These are phyloP conservation scores for Beauveria brongniartii DNA, from an alignment of 2,329 filamentous ascomycete species.

Conservation along the genomic window DNA sequence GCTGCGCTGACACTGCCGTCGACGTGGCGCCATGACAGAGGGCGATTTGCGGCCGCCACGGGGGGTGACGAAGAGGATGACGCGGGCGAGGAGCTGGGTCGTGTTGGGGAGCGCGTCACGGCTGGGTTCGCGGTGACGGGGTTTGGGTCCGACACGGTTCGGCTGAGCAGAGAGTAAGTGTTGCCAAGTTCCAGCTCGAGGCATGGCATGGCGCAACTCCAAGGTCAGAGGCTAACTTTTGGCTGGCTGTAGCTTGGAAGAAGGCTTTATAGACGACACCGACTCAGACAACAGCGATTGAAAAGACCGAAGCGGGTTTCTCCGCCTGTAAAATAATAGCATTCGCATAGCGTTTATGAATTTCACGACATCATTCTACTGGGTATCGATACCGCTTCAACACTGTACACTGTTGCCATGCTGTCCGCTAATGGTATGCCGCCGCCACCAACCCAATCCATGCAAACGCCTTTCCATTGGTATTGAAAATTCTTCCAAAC, in stretches of 20 bases:
- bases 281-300: slow-evolving; percentile 25
- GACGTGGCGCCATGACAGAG: slow-evolving; percentile 38
- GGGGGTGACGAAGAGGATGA: slow-evolving; percentile 43
- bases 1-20: slow-evolving; percentile 30
- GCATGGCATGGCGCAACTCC: background rate
- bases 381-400: background rate
- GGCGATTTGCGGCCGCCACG: slow-evolving; percentile 34
- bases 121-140: slow-evolving; percentile 32
- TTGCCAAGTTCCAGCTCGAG: no score
- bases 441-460: background rate
- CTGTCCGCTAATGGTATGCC: background rate
- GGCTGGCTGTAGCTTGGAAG: slow-evolving; percentile 23
- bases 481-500: background rate
- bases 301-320: background rate
- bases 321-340: background rate
- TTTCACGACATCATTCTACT: slow-evolving; percentile 4
- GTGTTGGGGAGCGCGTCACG: slow-evolving; percentile 23
- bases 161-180: slow-evolving; percentile 66
- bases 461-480: background rate
- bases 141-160: slow-evolving; percentile 31
- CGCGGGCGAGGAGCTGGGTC: slow-evolving; percentile 40
- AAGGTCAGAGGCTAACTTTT: background rate
- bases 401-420: background rate
- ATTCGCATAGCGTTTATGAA: slow-evolving; percentile 11
- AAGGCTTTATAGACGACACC: slow-evolving; percentile 38